Percentiles rank a stretch among this genome's conserved stretches.
Evolutionary conservation across 805 yeast genomes (phyloP).

Genomic region (Candida ipomoeae): DNA sequence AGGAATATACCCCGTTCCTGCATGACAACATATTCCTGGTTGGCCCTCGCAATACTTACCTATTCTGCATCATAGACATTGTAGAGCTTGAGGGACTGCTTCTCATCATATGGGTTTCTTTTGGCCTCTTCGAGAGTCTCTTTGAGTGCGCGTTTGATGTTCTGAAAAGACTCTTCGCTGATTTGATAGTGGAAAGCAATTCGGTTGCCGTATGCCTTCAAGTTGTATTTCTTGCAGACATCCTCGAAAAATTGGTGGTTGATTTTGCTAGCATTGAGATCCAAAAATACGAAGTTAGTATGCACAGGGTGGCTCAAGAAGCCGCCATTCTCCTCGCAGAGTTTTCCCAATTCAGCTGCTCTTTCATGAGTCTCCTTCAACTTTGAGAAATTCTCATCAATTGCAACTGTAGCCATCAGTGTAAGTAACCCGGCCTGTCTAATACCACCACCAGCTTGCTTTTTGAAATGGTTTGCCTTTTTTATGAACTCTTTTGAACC

Average conservation of each 20-base stretch:
- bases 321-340: slow-evolving; percentile 28
- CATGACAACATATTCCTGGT: not conserved
- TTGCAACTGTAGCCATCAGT: slow-evolving; percentile 39
- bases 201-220: slow-evolving; percentile 15
- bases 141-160: slow-evolving; percentile 18
- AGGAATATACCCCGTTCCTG: not conserved
- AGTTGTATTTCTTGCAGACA: slow-evolving; percentile 19
- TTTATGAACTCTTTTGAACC: slow-evolving; percentile 27
- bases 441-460: slow-evolving; percentile 44
- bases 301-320: slow-evolving; percentile 35
- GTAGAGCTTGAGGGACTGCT: slow-evolving; percentile 9
- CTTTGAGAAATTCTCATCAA: slow-evolving; percentile 36
- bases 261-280: slow-evolving; percentile 28
- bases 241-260: slow-evolving; percentile 21
- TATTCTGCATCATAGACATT: slow-evolving; percentile 6
- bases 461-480: slow-evolving; percentile 43
- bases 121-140: slow-evolving; percentile 18
- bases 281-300: slow-evolving; percentile 41
- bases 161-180: slow-evolving; percentile 27
- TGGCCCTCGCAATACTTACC: too few species aligned
- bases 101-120: slow-evolving; percentile 11
- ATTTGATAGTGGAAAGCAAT: slow-evolving; percentile 37
- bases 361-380: slow-evolving; percentile 28
- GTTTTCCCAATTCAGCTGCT: slow-evolving; percentile 33
- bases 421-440: slow-evolving; percentile 41